Percentiles rank a stretch among this genome's conserved stretches.
Conservation (phyloP, 208 protist species). For the Acanthamoeba lenticulata region DNA sequence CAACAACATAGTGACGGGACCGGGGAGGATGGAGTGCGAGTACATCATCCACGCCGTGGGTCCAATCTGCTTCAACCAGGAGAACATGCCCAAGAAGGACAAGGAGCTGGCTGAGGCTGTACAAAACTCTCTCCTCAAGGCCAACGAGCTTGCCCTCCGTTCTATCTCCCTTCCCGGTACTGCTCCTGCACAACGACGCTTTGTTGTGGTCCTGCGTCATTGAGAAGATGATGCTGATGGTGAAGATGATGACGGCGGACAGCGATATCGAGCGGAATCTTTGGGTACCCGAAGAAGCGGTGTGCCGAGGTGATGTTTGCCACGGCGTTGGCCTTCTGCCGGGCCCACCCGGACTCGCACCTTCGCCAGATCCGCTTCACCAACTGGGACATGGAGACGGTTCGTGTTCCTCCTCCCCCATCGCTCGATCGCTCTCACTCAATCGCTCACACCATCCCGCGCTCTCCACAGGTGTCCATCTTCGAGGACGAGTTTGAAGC, state of each 20-base stretch:
- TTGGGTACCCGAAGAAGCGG: slow-evolving; percentile 63
- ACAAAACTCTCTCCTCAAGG: slow-evolving; percentile 28
- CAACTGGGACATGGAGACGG: slow-evolving; percentile 66
- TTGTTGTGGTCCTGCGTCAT: neutral
- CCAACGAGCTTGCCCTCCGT: slow-evolving; percentile 40
- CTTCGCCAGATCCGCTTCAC: slow-evolving; percentile 64
- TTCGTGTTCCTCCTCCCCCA: neutral
- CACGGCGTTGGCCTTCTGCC: slow-evolving; percentile 51
- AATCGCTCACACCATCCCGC: neutral
- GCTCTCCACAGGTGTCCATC: neutral
- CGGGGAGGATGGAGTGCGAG: slow-evolving; percentile 43
- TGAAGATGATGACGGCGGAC: no score
- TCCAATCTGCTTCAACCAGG: slow-evolving; percentile 40
- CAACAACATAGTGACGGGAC: slow-evolving; percentile 38
- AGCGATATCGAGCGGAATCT: slow-evolving; percentile 66
- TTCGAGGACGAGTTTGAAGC: slow-evolving; percentile 42
- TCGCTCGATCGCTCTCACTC: neutral
- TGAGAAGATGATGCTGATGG: no score
- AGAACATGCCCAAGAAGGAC: slow-evolving; percentile 67
- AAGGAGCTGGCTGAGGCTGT: slow-evolving; percentile 23
- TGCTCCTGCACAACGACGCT: neutral
- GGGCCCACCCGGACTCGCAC: neutral
- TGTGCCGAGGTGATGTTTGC: slow-evolving; percentile 64
- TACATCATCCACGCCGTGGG: slow-evolving; percentile 69
- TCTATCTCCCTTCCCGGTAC: slow-evolving; percentile 58